Percentiles rank a stretch among this genome's conserved stretches.
phyloP scores from a whole-genome alignment of 2,329 filamentous ascomycete genomes.

The Phialophora chinensis region DNA sequence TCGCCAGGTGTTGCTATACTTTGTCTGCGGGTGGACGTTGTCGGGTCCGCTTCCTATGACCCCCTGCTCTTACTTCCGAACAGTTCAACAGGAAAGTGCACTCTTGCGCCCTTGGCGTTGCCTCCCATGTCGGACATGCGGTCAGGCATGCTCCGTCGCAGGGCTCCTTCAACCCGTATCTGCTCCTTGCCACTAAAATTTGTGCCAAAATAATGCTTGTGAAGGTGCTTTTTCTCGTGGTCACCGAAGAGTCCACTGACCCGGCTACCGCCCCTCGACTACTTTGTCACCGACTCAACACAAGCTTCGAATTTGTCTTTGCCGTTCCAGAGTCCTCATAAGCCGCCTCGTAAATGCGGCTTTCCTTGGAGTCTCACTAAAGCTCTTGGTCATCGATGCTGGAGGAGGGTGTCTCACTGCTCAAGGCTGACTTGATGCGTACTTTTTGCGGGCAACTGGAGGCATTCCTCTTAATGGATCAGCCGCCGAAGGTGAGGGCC shows the following conservation, averaged over 20 bases:
- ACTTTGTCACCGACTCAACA: neutral
- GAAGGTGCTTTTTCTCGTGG: neutral
- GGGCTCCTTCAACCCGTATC: neutral
- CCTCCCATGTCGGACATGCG: neutral
- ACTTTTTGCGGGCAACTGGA: neutral
- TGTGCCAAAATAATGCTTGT: neutral
- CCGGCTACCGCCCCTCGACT: neutral
- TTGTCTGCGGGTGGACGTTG: neutral
- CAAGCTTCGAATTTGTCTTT: neutral
- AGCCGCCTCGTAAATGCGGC: constrained; percentile 8
- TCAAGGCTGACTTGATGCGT: neutral
- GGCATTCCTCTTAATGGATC: neutral
- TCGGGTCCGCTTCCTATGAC: neutral
- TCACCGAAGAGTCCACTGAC: neutral
- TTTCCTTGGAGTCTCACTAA: constrained; percentile 1
- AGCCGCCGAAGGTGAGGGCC: neutral
- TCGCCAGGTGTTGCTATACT: neutral
- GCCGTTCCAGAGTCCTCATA: neutral
- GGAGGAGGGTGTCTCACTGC: neutral
- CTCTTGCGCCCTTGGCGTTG: neutral
- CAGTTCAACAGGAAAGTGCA: neutral
- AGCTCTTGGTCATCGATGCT: neutral
- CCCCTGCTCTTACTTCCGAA: neutral
- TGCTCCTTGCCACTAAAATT: neutral
- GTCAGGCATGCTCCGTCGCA: neutral